These are phyloP conservation scores for Lepidopterella palustris DNA, from an alignment of 495 filamentous ascomycete genomes.

Conservation along the genomic window DNA sequence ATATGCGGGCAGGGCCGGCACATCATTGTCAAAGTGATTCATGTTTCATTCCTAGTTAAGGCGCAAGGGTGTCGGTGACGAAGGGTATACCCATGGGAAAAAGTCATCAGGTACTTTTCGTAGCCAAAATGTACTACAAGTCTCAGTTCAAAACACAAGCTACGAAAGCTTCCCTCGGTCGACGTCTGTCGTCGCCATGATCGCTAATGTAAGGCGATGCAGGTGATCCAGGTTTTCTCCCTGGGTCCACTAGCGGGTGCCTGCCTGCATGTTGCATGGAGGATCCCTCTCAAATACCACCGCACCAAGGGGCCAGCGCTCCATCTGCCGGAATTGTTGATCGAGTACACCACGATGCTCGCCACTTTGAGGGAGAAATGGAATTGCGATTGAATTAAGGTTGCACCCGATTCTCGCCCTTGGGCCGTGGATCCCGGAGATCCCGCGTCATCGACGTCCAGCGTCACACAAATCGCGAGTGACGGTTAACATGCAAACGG, in stretches of 20 bases:
- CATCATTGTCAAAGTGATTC: neutral
- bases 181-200: neutral
- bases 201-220: neutral
- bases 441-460: neutral
- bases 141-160: neutral
- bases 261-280: neutral
- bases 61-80: neutral
- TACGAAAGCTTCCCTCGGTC: neutral
- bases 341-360: neutral
- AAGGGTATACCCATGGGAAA: slow-evolving; percentile 3
- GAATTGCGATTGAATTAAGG: neutral
- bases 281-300: neutral
- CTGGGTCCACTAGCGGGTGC: neutral
- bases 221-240: neutral
- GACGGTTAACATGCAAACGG: too few relatives aligned
- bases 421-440: neutral
- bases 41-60: neutral
- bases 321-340: neutral
- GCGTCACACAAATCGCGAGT: neutral
- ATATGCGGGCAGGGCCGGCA: neutral
- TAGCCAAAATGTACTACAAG: neutral
- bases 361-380: neutral
- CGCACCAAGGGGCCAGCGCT: neutral
- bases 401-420: neutral
- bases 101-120: neutral